Evolutionary conservation across 345 rosid species (phyloP).

Genomic region (Salix udensis): DNA sequence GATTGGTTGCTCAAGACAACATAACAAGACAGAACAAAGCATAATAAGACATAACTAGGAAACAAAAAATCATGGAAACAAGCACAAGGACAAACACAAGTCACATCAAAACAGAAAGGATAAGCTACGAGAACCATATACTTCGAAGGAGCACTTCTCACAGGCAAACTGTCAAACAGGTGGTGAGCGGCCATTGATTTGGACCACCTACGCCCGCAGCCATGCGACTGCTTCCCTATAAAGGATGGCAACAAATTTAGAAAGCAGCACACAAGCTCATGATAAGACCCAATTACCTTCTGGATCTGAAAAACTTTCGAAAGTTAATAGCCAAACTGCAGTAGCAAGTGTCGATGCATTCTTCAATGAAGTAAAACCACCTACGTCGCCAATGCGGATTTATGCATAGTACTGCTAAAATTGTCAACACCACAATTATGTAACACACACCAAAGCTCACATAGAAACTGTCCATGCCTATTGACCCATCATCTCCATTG

Average conservation of each 20-base stretch:
- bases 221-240: too few relatives aligned
- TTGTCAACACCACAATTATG: neutral
- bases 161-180: too few relatives aligned
- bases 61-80: too few relatives aligned
- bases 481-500: neutral
- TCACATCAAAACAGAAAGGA: too few relatives aligned
- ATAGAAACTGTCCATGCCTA: constrained; percentile 10
- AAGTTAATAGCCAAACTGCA: constrained; percentile 1
- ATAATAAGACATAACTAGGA: too few relatives aligned
- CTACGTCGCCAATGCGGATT: constrained; percentile 10
- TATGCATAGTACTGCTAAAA: constrained; percentile 1
- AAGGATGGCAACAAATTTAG: neutral
- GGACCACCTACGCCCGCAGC: too few relatives aligned
- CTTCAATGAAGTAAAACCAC: constrained; percentile 10
- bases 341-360: neutral
- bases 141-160: too few relatives aligned
- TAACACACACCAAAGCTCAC: neutral
- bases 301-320: neutral
- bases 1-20: too few relatives aligned
- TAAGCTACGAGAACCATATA: too few relatives aligned
- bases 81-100: too few relatives aligned
- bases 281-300: neutral
- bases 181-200: too few relatives aligned
- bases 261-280: neutral
- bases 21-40: too few relatives aligned